These are phyloP conservation scores for Nyssa sinensis DNA, from an alignment of 148 eudicot species.

Conservation along the genomic window DNA sequence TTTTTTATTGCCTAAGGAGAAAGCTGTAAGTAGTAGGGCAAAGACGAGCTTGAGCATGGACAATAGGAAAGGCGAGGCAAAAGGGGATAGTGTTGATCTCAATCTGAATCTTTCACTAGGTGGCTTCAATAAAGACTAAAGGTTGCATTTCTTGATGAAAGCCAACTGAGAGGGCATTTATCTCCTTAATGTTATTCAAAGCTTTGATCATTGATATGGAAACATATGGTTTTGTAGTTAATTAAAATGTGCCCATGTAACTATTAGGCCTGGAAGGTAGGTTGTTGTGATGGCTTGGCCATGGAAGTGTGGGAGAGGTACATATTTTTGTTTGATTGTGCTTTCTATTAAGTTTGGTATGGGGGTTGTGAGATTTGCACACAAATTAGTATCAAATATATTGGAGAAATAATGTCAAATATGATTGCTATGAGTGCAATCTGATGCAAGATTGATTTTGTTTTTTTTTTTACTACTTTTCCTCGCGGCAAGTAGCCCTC, in stretches of 20 bases:
- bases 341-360: background rate
- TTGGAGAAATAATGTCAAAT: background rate
- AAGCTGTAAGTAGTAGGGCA: background rate
- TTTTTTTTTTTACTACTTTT: too few species aligned
- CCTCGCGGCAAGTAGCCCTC: too few species aligned
- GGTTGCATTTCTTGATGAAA: background rate
- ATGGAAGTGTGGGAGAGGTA: too few species aligned
- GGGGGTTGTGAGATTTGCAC: background rate
- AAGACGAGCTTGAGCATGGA: background rate
- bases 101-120: background rate
- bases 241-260: too few species aligned
- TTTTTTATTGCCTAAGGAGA: background rate
- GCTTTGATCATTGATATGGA: background rate
- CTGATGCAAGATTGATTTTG: too few species aligned
- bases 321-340: background rate
- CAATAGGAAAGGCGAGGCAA: background rate
- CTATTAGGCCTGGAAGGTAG: too few species aligned
- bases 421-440: too few species aligned
- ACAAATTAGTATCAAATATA: too few species aligned
- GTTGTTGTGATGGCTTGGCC: too few species aligned
- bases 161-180: background rate
- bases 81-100: conserved; percentile 1
- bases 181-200: background rate
- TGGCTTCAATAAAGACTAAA: background rate
- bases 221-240: too few species aligned